These are phyloP conservation scores for Delonix regia DNA, from an alignment of 306 rosid species.

Conservation along the genomic window DNA sequence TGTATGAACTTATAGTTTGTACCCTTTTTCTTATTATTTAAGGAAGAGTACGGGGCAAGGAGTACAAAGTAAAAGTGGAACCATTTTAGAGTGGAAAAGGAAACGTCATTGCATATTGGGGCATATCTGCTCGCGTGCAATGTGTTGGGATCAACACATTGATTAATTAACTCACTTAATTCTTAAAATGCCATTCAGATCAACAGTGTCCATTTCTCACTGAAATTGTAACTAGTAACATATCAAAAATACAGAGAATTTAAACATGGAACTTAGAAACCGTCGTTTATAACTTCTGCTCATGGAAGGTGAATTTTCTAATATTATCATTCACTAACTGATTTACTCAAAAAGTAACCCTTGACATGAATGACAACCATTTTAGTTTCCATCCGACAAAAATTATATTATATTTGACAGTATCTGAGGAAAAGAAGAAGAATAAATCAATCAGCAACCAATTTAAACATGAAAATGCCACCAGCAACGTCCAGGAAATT, in stretches of 20 bases:
- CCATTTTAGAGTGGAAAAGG: conserved; percentile 3
- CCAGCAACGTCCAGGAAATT: conserved; percentile 49
- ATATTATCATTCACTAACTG: conserved; percentile 24
- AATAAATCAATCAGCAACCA: conserved; percentile 51
- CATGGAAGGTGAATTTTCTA: background rate
- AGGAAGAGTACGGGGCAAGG: conserved; percentile 34
- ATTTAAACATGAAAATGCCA: conserved; percentile 50
- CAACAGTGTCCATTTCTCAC: background rate
- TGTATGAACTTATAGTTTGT: conserved; percentile 35
- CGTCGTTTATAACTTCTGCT: background rate
- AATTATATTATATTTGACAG: conserved; percentile 34
- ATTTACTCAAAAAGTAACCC: conserved; percentile 25
- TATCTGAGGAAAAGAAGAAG: conserved; percentile 26
- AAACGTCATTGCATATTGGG: background rate
- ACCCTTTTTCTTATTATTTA: conserved; percentile 26
- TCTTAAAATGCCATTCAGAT: background rate
- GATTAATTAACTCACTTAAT: background rate
- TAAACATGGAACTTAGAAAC: background rate
- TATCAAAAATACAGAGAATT: background rate
- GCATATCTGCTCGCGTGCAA: background rate
- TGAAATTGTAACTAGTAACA: background rate
- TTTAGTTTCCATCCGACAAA: conserved; percentile 26
- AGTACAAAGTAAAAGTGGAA: conserved; percentile 20
- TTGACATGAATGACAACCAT: conserved; percentile 28
- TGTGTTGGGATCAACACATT: background rate